Conservation (phyloP, 257 asterid species). For the Thymus mandschuricus region DNA sequence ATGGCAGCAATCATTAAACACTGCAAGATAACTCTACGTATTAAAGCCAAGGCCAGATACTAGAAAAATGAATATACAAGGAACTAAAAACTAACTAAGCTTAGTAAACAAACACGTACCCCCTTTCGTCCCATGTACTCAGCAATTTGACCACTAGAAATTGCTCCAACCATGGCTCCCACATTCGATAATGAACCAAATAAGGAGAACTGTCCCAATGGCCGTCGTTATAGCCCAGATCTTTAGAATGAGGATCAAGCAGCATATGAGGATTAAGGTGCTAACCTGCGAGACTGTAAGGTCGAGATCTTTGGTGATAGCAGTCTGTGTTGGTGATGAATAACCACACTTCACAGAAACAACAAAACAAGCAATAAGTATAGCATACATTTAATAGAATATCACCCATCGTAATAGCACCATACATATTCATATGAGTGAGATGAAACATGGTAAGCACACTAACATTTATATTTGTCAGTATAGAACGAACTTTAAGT, state of each 20-base stretch:
- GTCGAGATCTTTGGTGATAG: conserved; percentile 59
- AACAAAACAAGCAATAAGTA: conserved; percentile 31
- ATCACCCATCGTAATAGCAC: not conserved
- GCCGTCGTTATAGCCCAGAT: conserved; percentile 21
- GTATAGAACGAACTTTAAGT: not conserved
- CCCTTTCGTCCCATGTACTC: conserved; percentile 84
- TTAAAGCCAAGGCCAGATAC: conserved; percentile 7
- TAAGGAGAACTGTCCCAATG: conserved; percentile 65
- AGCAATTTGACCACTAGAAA: conserved; percentile 94
- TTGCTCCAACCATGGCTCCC: conserved; percentile 99
- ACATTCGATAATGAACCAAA: conserved; percentile 88
- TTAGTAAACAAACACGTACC: conserved; percentile 30
- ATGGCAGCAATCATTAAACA: conserved; percentile 85
- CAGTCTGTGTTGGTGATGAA: conserved; percentile 81
- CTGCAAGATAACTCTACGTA: conserved; percentile 47
- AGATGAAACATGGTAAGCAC: conserved; percentile 6
- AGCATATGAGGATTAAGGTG: conserved; percentile 1
- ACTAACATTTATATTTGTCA: conserved; percentile 8
- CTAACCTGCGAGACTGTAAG: conserved; percentile 77
- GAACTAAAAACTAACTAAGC: conserved; percentile 9
- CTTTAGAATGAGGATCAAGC: not conserved
- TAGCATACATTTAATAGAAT: not conserved
- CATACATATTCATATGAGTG: not conserved
- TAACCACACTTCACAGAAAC: conserved; percentile 67
- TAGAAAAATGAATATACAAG: not conserved